Conservation (phyloP, 2,329 filamentous ascomycete genomes). For the Aureobasidium sp. region DNA sequence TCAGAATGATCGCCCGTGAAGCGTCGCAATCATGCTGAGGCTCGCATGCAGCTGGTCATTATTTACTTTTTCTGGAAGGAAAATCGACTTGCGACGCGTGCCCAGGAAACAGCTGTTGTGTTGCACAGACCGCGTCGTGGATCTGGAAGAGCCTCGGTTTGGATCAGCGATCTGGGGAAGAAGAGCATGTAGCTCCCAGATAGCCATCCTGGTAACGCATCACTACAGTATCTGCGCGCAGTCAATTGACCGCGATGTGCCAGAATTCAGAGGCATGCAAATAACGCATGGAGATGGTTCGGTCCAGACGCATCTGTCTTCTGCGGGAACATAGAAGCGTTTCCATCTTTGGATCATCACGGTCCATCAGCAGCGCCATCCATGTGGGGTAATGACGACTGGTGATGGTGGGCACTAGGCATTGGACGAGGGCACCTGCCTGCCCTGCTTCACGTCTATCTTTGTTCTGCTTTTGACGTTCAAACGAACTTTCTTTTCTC, state of each 20-base stretch:
- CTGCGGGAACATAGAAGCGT: neutral
- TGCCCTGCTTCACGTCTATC: conserved; percentile 2
- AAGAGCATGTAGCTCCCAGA: neutral
- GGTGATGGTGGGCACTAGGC: conserved; percentile 2
- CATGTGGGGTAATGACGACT: conserved; percentile 9
- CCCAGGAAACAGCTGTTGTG: neutral
- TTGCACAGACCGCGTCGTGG: conserved; percentile 1
- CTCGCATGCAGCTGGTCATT: neutral
- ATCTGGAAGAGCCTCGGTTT: conserved; percentile 1
- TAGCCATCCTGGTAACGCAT: neutral
- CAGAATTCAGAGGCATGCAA: neutral
- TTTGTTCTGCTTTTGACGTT: conserved; percentile 7
- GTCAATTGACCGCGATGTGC: neutral
- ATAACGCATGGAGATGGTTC: neutral
- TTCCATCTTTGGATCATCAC: conserved; percentile 2
- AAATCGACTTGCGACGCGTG: conserved; percentile 4
- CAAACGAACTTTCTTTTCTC: neutral
- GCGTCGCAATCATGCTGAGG: conserved; percentile 7
- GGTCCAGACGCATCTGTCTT: neutral
- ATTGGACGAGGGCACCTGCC: conserved; percentile 9
- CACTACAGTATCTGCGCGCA: neutral
- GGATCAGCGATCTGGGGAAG: conserved; percentile 5
- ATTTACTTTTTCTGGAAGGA: conserved; percentile 15
- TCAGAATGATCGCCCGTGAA: neutral
- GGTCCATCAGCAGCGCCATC: conserved; percentile 10